A percentile compares a stretch with the other conserved stretches of the same genome.
These are phyloP conservation scores for Coniosporium apollinis DNA, from an alignment of 495 filamentous ascomycete species.

Conservation along the genomic window DNA sequence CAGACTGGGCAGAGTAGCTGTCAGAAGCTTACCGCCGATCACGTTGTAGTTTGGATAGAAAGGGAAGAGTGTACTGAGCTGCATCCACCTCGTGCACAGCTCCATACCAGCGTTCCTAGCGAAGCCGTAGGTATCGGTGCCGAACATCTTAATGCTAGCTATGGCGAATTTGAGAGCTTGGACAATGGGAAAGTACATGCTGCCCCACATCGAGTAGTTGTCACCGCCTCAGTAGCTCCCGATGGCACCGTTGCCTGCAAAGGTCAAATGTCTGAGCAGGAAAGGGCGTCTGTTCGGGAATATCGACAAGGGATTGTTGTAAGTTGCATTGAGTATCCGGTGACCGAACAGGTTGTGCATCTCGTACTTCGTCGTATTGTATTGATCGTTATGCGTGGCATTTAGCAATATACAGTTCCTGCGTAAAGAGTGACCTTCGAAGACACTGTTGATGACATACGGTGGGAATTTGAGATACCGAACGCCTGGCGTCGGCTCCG, in stretches of 20 bases:
- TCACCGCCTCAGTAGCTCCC: conserved; percentile 67
- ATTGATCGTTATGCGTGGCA: conserved; percentile 11
- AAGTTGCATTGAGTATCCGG: conserved; percentile 9
- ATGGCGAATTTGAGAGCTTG: conserved; percentile 65
- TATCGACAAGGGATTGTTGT: conserved; percentile 5
- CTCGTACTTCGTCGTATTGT: conserved; percentile 9
- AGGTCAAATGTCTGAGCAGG: conserved; percentile 7
- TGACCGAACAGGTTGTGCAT: conserved; percentile 7
- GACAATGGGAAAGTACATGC: conserved; percentile 48
- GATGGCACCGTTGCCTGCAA: conserved; percentile 7
- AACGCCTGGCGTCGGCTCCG: conserved; percentile 7
- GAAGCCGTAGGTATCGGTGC: conserved; percentile 70
- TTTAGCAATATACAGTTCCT: conserved; percentile 8
- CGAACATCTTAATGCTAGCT: conserved; percentile 78
- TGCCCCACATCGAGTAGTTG: conserved; percentile 30
- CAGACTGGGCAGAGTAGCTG: too few relatives aligned
- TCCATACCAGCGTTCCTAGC: conserved; percentile 49
- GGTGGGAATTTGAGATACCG: conserved; percentile 11
- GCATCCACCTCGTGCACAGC: conserved; percentile 78
- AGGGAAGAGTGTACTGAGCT: conserved; percentile 69
- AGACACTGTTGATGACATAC: conserved; percentile 10
- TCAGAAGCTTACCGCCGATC: too few relatives aligned
- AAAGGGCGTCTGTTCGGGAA: conserved; percentile 10
- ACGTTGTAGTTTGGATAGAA: conserved; percentile 80
- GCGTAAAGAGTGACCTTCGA: conserved; percentile 1